These are phyloP conservation scores for Neurospora sp. DNA, from an alignment of 495 filamentous ascomycete genomes.

Conservation along the genomic window DNA sequence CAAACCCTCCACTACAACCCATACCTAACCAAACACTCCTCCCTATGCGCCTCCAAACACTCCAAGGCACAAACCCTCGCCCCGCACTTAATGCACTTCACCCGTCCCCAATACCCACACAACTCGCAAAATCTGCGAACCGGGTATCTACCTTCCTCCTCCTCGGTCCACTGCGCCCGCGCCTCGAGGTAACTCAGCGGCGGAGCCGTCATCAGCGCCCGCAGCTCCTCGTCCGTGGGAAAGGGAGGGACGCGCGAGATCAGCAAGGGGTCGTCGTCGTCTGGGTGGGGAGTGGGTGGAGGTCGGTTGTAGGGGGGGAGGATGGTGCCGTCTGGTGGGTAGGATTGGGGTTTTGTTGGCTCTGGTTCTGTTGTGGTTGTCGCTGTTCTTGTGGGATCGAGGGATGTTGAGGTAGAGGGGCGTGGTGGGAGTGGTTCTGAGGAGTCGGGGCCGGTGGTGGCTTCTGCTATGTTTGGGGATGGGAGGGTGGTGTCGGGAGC, in stretches of 20 bases:
- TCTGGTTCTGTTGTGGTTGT: neutral
- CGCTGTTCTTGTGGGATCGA: neutral
- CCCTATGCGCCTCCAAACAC: conserved; percentile 70
- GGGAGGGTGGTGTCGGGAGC: conserved; percentile 11
- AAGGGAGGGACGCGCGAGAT: conserved; percentile 49
- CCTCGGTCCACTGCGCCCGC: conserved; percentile 41
- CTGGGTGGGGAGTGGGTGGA: conserved; percentile 27
- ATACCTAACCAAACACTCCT: conserved; percentile 60
- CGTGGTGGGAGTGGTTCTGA: neutral
- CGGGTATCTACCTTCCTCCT: conserved; percentile 36
- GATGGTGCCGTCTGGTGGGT: conserved; percentile 21
- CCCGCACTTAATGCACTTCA: conserved; percentile 77
- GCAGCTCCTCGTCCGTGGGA: conserved; percentile 58
- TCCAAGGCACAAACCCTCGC: conserved; percentile 69
- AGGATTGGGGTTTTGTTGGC: conserved; percentile 13
- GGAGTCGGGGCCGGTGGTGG: neutral
- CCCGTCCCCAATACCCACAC: conserved; percentile 87
- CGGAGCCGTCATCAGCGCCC: conserved; percentile 55
- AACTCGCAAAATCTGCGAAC: conserved; percentile 70
- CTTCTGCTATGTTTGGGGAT: neutral
- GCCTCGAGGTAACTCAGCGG: conserved; percentile 74
- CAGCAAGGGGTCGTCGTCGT: conserved; percentile 54
- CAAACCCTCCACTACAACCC: conserved; percentile 35
- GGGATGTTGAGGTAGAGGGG: neutral
- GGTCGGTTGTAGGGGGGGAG: conserved; percentile 19